Evolutionary conservation across 169 alveolate genomes (phyloP).

Genomic region (Plasmodium inui): DNA sequence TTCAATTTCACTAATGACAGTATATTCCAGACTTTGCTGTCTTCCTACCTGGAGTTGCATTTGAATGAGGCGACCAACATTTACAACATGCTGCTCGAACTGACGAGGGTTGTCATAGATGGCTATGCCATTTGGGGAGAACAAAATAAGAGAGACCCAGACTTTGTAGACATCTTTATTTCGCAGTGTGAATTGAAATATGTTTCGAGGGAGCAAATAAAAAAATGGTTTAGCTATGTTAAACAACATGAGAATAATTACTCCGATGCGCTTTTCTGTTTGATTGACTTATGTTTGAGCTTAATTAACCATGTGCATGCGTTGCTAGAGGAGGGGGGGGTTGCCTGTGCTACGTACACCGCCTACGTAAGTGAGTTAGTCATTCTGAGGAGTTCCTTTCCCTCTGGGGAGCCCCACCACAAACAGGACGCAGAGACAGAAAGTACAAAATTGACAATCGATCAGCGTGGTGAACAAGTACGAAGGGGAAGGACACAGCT

Average conservation of each 20-base stretch:
- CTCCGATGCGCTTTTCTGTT: not conserved
- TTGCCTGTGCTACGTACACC: not conserved
- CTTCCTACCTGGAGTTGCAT: slow-evolving; percentile 30
- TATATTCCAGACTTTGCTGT: slow-evolving; percentile 5
- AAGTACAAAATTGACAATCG: not conserved
- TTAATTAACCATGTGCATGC: not conserved
- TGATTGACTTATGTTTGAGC: slow-evolving; percentile 10
- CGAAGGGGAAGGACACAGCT: not conserved
- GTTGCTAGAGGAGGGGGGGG: not conserved
- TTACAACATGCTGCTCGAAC: slow-evolving; percentile 38
- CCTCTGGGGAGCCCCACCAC: not conserved
- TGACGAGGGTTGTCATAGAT: slow-evolving; percentile 33
- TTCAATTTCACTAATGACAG: not conserved
- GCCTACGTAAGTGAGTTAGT: not conserved
- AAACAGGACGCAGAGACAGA: not conserved
- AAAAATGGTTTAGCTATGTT: not conserved
- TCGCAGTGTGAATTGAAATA: slow-evolving; percentile 33
- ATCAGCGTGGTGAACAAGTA: not conserved
- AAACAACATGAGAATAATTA: slow-evolving; percentile 18
- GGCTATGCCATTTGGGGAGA: slow-evolving; percentile 4
- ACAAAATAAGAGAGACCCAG: not conserved
- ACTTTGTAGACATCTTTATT: slow-evolving; percentile 10
- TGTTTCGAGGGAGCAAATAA: slow-evolving; percentile 24
- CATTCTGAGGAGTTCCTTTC: not conserved
- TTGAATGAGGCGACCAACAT: slow-evolving; percentile 35